Evolutionary conservation across 208 protist genomes (phyloP), one percentile per base, ranked within the genome.

Genomic region (Sergeia podlipaevii): DNA sequence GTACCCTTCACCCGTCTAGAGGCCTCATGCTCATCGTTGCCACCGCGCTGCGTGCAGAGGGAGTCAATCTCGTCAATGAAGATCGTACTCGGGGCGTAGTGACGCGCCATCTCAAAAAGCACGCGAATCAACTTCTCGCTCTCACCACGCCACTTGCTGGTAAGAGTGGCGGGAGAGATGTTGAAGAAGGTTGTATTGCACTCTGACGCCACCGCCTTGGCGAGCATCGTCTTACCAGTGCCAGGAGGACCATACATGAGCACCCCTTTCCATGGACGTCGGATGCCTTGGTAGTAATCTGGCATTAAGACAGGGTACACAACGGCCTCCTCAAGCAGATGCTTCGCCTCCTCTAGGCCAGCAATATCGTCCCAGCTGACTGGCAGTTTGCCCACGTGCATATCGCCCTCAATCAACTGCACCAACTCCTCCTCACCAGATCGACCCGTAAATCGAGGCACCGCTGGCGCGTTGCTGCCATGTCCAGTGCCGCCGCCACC

Each of bases 1-100:
- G 99, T 99, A 17, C 97, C 99, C 69, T 99, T 99, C 2, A 99
- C 96, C 20, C 98, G 81, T 8, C 98, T 72, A 23, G 97, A 91
- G 2, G 85, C 90, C 59, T 97, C 91, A 45, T 97, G 89, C 65
- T 96, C 91, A 23, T 65, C 64, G 13, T 73, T 61, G 42, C 79
- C 89, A 13, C 81, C 87, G 47, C 96, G 79, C 61, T 86, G 71
- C 3, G 86, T 77, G 47, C 95, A 93, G n/a, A 98, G 70, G 23
- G 90, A 95, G 68, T 98, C 95, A 42, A 98, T 96, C 64, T 98
- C 95, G 67, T 98, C 95, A 32, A 98, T 96, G 82, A 98, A 98
- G 41, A 98, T 91, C 10, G 96, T 95, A 48, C 82, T 82, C 0
- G 93, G 93, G 10, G 91, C 79, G 62, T 94, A 89, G 54, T 93